Base-by-base conservation (phyloP, 2,329 filamentous ascomycete genomes). In the Diplodia seriata region DNA sequence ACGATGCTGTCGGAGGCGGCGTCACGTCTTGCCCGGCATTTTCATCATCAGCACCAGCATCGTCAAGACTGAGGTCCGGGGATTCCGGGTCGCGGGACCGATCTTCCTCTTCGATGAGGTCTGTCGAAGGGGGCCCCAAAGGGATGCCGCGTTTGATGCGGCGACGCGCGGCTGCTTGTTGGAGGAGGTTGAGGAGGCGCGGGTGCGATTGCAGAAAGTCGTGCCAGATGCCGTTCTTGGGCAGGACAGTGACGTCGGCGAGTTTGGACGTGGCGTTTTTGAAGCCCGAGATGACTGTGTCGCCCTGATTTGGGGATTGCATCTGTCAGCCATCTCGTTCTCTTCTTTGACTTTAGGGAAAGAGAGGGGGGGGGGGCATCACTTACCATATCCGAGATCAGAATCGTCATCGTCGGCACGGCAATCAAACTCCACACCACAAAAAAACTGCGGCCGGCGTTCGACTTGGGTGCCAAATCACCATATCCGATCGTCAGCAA, bases 341-440 rank as follows among this genome's bases (percentile, higher is more conserved):
- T 59, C 18, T 12, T 47, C 5, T 12, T 23, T 38, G 7, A 4
- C n/a, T 3, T 1, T n/a, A 15, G 14, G 15, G 38, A 15, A 4
- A 14, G 4, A 26, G 26, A 26, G 14, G 14, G 4, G 3, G 33
- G 14, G 14, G 4, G 3, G 33, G n/a, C 5, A 29, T 11, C 15
- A 47, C 57, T 43, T 5, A 38, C 53, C 56, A 68, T 70, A 66
- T 79, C 74, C 0, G 72, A 74, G 11, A 79, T 73, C 14, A 97
- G 85, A 20, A 97, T 89, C 0, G 94, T 97, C 86, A 94, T 94
- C 2, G 91, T 94, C 0, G 94, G 94, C 3, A 97, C 84, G 0
- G 93, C 93, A 31, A 97, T 85, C 1, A 97, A 78, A 15, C 90
- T 92, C 94, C 94, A 97, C 67, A 97, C 89, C n/a, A 97, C 91